Base-by-base conservation (phyloP, 2,329 filamentous ascomycete genomes). In the Fusarium staphyleae region DNA sequence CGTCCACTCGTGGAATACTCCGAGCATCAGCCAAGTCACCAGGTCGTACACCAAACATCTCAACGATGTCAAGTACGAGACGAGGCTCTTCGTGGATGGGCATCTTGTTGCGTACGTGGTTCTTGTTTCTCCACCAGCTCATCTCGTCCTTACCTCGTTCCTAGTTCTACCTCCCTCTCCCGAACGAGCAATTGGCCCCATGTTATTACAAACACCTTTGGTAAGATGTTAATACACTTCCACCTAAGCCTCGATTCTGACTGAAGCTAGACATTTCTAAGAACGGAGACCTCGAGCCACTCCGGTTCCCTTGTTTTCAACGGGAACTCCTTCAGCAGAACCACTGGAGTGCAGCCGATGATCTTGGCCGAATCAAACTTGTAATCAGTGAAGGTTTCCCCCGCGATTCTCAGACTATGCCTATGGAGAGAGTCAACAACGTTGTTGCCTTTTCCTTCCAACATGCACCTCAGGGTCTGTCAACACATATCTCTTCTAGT, bases 381-480 rank as follows among this genome's bases (percentile, higher is more conserved):
- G 72, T 92, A 47, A 82, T 96, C 52, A 86, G 88, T 40, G 90
- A 93, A 68, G 87, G 89, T 0, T 86, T 91, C 52, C 77, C 81
- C 9, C 77, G 85, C 30, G 78, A 82, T 53, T 82, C 76, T 2
- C 49, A 74, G 1, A 74, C 76, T 2, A 72, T 76, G 34, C 82
- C 84, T 0, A 84, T 89, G 60, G 86, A 90, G 64, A 78, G 85
- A 33, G 77, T 89, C 57, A 89, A 87, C 67, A 90, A 93, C 65
- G 73, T 91, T 36, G 83, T 92, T 18, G 83, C 83, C 12, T 95
- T 96, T 72, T 87, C 91, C 1, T 96, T 96, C 66, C 90, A 95
- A 67, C 90, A 95, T 76, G 91, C 89, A 28, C 91, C 91, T 1
- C 74, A 89, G 48, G 81, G 91, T 93, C 76, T 62, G 79, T 73